Evolutionary conservation across 2,329 filamentous ascomycete genomes (phyloP).

Genomic region (Aspergillus hiratsukae): DNA sequence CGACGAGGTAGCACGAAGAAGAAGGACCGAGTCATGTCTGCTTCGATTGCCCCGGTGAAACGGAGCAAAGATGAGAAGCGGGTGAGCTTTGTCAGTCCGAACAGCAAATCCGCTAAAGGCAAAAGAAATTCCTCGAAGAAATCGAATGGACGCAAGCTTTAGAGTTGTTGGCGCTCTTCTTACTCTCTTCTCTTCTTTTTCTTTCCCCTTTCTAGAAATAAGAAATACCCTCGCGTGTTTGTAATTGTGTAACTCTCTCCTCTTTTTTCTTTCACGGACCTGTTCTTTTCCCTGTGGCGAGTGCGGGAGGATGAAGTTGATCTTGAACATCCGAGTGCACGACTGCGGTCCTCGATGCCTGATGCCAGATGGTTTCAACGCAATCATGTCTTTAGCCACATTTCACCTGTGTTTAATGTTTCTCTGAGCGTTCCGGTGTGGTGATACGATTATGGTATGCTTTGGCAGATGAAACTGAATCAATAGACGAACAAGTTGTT

Average conservation of each 20-base stretch:
- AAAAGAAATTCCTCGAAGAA: conserved; percentile 26
- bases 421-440: neutral
- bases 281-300: neutral
- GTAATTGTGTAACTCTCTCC: neutral
- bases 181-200: neutral
- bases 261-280: neutral
- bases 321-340: neutral
- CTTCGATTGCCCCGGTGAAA: conserved; percentile 23
- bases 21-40: conserved; percentile 23
- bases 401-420: neutral
- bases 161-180: conserved; percentile 5
- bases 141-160: conserved; percentile 13
- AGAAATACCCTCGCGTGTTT: neutral
- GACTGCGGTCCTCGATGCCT: neutral
- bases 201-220: neutral
- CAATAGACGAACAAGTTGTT: neutral
- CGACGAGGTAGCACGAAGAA: conserved; percentile 30
- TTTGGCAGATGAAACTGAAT: neutral
- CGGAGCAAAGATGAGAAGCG: conserved; percentile 33
- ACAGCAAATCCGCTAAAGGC: conserved; percentile 24
- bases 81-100: conserved; percentile 34
- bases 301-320: neutral
- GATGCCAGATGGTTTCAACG: neutral
- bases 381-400: neutral
- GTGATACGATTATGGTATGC: neutral